A percentile compares a stretch with the other conserved stretches of the same genome.
Conservation (phyloP, 2,329 filamentous ascomycete species). For the Hypoxylon sp. region DNA sequence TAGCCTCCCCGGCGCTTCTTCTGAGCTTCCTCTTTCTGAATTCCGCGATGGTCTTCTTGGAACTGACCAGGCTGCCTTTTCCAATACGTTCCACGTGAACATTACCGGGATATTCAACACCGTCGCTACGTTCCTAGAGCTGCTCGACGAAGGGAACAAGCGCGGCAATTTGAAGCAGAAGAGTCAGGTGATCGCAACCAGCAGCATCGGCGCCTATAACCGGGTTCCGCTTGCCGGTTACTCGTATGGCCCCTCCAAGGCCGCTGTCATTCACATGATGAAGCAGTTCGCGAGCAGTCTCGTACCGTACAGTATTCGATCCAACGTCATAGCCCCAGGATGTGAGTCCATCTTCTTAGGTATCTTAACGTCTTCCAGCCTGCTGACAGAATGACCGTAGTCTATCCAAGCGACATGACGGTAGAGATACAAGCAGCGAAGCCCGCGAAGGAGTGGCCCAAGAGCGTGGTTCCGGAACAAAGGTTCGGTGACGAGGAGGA, state of each 20-base stretch:
- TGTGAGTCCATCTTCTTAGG: slow-evolving; percentile 39
- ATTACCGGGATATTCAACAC: slow-evolving; percentile 74
- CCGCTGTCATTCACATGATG: slow-evolving; percentile 74
- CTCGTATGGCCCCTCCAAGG: slow-evolving; percentile 76
- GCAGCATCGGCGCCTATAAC: slow-evolving; percentile 74
- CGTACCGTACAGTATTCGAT: slow-evolving; percentile 66
- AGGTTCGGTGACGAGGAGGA: slow-evolving; percentile 60
- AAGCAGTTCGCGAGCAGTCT: slow-evolving; percentile 76
- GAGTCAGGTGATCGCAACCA: slow-evolving; percentile 70
- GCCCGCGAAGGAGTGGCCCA: slow-evolving; percentile 44
- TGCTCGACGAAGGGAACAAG: slow-evolving; percentile 70
- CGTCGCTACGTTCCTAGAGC: slow-evolving; percentile 72
- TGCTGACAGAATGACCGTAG: slow-evolving; percentile 44
- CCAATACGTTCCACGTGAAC: slow-evolving; percentile 70
- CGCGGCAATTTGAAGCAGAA: slow-evolving; percentile 62
- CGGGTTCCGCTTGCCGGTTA: slow-evolving; percentile 73
- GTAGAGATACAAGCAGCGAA: slow-evolving; percentile 40
- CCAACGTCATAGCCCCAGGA: slow-evolving; percentile 50
- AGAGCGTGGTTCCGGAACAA: slow-evolving; percentile 45
- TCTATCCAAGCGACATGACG: slow-evolving; percentile 65
- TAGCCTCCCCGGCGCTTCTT: slow-evolving; percentile 58
- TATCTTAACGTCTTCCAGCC: neutral
- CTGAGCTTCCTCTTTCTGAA: slow-evolving; percentile 39
- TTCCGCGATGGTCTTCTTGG: slow-evolving; percentile 40
- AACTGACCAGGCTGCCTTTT: slow-evolving; percentile 66